Evolutionary conservation across 2,329 filamentous ascomycete genomes (phyloP), one percentile per base, ranked within the genome.

Genomic region (Colletotrichum sp.): DNA sequence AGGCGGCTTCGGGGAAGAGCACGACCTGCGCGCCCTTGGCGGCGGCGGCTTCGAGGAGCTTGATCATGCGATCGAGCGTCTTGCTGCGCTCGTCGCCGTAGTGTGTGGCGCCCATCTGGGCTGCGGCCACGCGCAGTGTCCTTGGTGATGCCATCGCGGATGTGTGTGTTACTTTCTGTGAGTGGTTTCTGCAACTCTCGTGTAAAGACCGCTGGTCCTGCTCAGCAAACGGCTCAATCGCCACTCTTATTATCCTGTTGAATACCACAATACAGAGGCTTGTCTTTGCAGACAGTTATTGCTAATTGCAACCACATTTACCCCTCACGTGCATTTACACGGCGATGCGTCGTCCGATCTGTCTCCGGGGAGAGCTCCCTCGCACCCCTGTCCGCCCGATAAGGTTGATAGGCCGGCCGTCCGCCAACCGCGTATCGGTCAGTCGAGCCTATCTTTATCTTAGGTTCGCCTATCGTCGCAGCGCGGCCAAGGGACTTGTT

Each of bases 1-100:
- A 85, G 13, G 89, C 87, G n/a, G 86, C 83, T 80, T 91, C 90
- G 1, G 89, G 90, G 77, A 88, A 91, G 34, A 91, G 85, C 12
- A 91, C 86, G 3, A 91, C 81, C 76, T 88, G 84, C 57, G 88
- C 88, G 18, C 84, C 84, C 71, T 87, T 80, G 4, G 81, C 71
- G 1, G 86, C 84, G 15, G 89, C 89, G 58, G 85, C 80, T 21
- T 86, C 82, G 28, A 92, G 86, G 32, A 91, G 85, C 24, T 81
- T 81, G 76, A 90, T 81, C 83, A 91, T 88, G 15, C 90, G 87
- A 4, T 81, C 71, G n/a, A 91, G 80, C 8, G 86, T 87, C 55
- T 87, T 66, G 12, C 83, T 57, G 79, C 77, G 32, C 87, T 86
- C 6, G 83, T 79, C n/a, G 86, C 85, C 32, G 82, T 81, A 38